Base-by-base conservation (phyloP, 2,329 filamentous ascomycete genomes). In the Lasiodiplodia citricola region DNA sequence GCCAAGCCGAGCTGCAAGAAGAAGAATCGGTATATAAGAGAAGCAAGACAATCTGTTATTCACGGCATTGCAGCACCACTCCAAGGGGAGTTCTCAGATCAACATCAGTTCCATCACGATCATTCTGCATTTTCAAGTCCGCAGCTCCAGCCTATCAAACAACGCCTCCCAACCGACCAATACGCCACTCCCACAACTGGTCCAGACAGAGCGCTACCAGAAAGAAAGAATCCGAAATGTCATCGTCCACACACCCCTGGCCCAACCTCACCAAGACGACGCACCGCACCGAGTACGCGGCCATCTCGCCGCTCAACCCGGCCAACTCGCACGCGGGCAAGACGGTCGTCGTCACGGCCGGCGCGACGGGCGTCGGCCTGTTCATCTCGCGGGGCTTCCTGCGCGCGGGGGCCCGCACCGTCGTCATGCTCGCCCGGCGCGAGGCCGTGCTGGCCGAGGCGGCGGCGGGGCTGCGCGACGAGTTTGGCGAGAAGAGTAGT, bases 381-480 rank as follows among this genome's bases (percentile, higher is more conserved):
- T 35, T 35, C 31, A 35, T 35, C 31, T 35, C 31, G 31, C 31
- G 41, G 2, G 41, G n/a, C 21, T 52, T 52, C 50, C 50, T 52
- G 10, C 50, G 21, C 50, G 50, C 21, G 21, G 16, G 41, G 14
- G 16, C 41, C 41, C 41, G 41, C 2, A 74, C 71, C 1, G 74
- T 85, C 35, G 77, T 81, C 10, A 74, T 87, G 51, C 68, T 80
- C 1, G 81, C 78, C 11, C 81, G 83, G 5, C 79, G 77, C 2
- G 44, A 71, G 0, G 72, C 73, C 4, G 72, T 73, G 1, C 75
- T 83, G 18, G 69, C 77, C 1, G 69, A 72, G 4, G 65, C 67
- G 13, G 16, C 41, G 2, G 41, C 41, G 14, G 14, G 8, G 18
- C 18, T 44, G 14, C 41, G 16, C 16, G 6, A n/a, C 16, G 41